Evolutionary conservation across 495 filamentous ascomycete species (phyloP), one percentile per base, ranked within the genome.

Genomic region (Cetradonia linearis): DNA sequence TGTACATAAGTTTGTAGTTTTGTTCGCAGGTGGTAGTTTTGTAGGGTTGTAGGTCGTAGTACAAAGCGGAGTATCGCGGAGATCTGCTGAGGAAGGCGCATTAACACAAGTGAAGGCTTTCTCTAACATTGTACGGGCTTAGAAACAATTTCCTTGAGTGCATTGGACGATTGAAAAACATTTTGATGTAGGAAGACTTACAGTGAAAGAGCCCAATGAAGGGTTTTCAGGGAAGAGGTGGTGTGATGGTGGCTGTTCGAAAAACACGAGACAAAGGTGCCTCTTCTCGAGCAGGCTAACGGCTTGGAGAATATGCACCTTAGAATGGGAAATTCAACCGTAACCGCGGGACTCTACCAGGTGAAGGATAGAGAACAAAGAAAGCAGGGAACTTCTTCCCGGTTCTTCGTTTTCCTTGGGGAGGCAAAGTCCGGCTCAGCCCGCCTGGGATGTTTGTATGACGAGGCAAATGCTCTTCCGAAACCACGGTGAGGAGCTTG

Each of bases 361-460:
- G 31, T 33, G 31, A 20, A 33, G 30, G 28, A 53, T 20, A 18
- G 50, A 34, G 50, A 20, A 54, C 30, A 20, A 54, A 23, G 28
- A 20, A 14, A 54, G 33, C 50, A 36, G 7, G 50, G 11, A 10
- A n/a, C 34, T 18, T n/a, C 31, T 31, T 6, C 23, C 18, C 16
- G 38, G 27, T 56, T 34, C 54, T 42, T 28, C 20, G 36, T 25
- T 37, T 31, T 56, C 25, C 38, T 44, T 27, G 11, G 36, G 54
- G 61, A 55, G 54, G 53, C 54, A 40, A 62, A 58, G 61, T 49
- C 34, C 50, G 42, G 38, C 61, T 48, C 27, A 28, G 46, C 48
- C 34, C 46, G 47, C 54, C 9, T 10, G 36, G 38, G 40, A 8
- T 27, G 40, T 18, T 14, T 25, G n/a, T 23, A 33, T n/a, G n/a